phyloP scores from a whole-genome alignment of 768 basidiomycete species.

The Cubamyces lactineus region DNA sequence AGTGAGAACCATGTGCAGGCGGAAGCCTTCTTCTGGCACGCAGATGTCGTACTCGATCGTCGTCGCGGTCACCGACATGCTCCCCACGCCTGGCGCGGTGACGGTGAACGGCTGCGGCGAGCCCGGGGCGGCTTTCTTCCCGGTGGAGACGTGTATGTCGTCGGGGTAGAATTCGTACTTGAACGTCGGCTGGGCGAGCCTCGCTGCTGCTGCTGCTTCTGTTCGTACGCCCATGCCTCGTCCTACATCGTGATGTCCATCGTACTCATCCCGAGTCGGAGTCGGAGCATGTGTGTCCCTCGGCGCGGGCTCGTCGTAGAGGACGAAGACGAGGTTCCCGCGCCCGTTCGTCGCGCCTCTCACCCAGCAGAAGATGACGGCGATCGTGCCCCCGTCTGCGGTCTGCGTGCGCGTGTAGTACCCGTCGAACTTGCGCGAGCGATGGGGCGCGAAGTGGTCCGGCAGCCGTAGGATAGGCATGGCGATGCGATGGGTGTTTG shows the following conservation, averaged over 20 bases:
- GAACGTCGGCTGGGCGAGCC: constrained; percentile 15
- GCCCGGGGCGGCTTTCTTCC: neutral
- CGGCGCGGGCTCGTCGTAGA: constrained; percentile 17
- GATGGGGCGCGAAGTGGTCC: constrained; percentile 32
- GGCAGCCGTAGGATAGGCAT: too few species aligned
- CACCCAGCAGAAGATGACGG: constrained; percentile 34
- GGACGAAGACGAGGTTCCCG: constrained; percentile 28
- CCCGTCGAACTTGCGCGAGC: constrained; percentile 29
- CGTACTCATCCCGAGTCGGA: too few species aligned
- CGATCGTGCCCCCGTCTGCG: constrained; percentile 29
- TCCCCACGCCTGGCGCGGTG: constrained; percentile 24
- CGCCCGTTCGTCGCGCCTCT: constrained; percentile 23
- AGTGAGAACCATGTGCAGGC: constrained; percentile 22
- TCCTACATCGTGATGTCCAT: too few species aligned
- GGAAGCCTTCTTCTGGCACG: constrained; percentile 16
- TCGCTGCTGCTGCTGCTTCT: neutral
- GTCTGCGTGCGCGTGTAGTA: constrained; percentile 32
- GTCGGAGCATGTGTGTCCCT: too few species aligned
- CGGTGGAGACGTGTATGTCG: constrained; percentile 8
- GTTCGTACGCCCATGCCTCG: neutral
- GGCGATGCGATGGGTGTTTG: too few species aligned
- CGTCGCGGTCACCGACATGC: constrained; percentile 21
- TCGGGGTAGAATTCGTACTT: constrained; percentile 31
- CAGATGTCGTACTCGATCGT: constrained; percentile 24
- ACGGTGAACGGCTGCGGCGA: constrained; percentile 22